A percentile compares a stretch with the other conserved stretches of the same genome.
phyloP scores from a whole-genome alignment of 805 yeast genomes.

The Millerozyma acaciae region DNA sequence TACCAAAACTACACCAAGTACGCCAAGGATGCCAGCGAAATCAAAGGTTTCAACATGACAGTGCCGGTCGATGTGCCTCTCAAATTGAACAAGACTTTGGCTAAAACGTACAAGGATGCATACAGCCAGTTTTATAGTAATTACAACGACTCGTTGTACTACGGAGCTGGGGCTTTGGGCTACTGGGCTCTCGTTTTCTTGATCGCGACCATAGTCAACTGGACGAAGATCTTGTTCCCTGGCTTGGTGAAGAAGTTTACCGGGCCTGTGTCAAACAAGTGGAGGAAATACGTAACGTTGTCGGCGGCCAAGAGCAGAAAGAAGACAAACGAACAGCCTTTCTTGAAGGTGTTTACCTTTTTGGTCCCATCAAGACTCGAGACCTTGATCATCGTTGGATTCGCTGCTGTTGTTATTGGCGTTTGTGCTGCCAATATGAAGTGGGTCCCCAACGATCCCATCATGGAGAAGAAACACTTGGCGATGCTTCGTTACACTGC shows the following conservation, averaged over 20 bases:
- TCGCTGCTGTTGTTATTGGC: conserved; percentile 15
- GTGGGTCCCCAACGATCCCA: conserved; percentile 21
- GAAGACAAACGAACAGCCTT: conserved; percentile 18
- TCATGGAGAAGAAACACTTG: conserved; percentile 13
- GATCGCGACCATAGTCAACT: conserved; percentile 38
- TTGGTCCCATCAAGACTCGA: conserved; percentile 37
- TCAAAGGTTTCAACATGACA: conserved; percentile 20
- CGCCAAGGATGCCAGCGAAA: conserved; percentile 16
- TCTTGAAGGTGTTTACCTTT: conserved; percentile 16
- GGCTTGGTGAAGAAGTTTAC: conserved; percentile 22
- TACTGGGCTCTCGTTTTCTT: conserved; percentile 48
- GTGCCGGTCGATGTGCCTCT: conserved; percentile 23
- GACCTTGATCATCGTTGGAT: conserved; percentile 23
- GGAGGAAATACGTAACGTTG: conserved; percentile 19
- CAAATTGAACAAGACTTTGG: conserved; percentile 13
- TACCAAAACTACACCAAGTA: conserved; percentile 10
- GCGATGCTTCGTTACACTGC: conserved; percentile 35
- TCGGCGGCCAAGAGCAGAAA: conserved; percentile 19
- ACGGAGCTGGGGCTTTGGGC: conserved; percentile 39
- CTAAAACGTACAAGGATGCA: conserved; percentile 9
- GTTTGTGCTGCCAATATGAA: conserved; percentile 15
- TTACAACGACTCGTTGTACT: conserved; percentile 21
- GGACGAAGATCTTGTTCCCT: conserved; percentile 40
- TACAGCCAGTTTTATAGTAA: conserved; percentile 19
- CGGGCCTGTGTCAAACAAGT: conserved; percentile 21